A percentile compares a stretch with the other conserved stretches of the same genome.
phyloP scores from a whole-genome alignment of 192 early-diverging fungal species.

The Coemansia reversa region DNA sequence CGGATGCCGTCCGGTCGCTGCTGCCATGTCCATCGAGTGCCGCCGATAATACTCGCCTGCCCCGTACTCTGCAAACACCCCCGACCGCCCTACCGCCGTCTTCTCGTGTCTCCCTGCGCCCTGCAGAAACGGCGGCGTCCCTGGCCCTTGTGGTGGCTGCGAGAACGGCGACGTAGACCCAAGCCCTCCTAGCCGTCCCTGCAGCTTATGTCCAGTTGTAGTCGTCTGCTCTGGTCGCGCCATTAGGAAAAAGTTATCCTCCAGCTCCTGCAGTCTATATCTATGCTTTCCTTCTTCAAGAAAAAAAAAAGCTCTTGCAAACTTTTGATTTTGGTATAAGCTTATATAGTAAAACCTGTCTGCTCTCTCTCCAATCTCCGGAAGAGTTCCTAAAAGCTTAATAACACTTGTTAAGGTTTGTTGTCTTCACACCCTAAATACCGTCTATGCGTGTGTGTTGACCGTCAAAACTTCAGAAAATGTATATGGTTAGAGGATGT shows the following conservation, averaged over 20 bases:
- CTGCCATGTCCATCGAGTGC: slow-evolving; percentile 49
- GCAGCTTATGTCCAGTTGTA: slow-evolving; percentile 28
- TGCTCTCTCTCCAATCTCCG: no score
- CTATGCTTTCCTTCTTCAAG: not conserved
- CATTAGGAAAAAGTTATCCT: not conserved
- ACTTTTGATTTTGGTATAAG: no score
- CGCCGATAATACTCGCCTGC: slow-evolving; percentile 31
- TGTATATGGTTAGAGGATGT: no score
- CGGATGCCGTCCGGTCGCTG: slow-evolving; percentile 7
- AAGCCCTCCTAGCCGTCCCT: slow-evolving; percentile 26
- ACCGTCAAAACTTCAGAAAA: no score
- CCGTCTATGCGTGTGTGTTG: no score
- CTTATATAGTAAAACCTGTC: no score
- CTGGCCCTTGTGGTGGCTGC: slow-evolving; percentile 33
- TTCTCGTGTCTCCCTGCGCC: slow-evolving; percentile 23
- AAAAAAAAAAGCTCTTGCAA: not conserved
- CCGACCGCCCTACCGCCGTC: slow-evolving; percentile 41
- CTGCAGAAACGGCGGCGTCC: not conserved
- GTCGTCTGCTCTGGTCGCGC: slow-evolving; percentile 38
- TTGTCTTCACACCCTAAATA: no score
- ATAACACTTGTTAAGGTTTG: no score
- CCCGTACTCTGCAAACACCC: slow-evolving; percentile 38
- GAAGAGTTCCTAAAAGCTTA: no score
- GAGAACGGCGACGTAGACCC: slow-evolving; percentile 39
- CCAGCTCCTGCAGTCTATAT: not conserved